Base-by-base conservation (phyloP, 176 grass and related monocot species). In the Oryza coarctata region DNA sequence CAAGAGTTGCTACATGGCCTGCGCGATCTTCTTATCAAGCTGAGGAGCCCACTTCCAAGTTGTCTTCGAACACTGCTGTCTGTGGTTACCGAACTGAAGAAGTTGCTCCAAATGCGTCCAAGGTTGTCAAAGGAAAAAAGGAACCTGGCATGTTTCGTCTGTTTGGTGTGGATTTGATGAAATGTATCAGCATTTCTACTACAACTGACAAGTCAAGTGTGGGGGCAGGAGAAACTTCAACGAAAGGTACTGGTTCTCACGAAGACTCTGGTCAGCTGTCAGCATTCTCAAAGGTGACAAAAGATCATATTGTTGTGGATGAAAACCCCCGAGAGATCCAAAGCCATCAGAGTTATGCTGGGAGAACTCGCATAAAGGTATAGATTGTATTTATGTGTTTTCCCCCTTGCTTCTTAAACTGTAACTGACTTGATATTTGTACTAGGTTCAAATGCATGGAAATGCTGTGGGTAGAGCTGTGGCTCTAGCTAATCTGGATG, bases 401-500 rank as follows among this genome's bases (percentile, higher is more conserved):
- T 43, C 30, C 10, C 6, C 14, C 17, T 36, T 41, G 34, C 22
- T 58, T 28, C 22, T 65, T 68, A 25, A 38, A 65, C 66, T 82
- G 73, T 61, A 3, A 13, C 66, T 44, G 18, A 32, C 30, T 52
- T 68, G 10, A 64, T 15, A n/a, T 61, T 84, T 80, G 28, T 76
- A n/a, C n/a, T 82, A 97, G 92, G 94, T 97, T 86, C 92, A 94
- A 92, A 97, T 97, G 90, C 88, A 94, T 89, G 94, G 92, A 78
- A 87, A 88, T 82, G 90, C 81, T 41, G 86, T 94, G 22, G 90
- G 92, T 31, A 88, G 92, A 89, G 94, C 92, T 55, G 81, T 97
- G 10, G 94, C 94, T 86, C 71, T 97, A 13, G 82, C 80, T 60
- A 83, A 64, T 71, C 32, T 97, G 44, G 84, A 86, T 69, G 92